Evolutionary conservation across 345 rosid genomes (phyloP).

Genomic region (Hibiscus trionum): DNA sequence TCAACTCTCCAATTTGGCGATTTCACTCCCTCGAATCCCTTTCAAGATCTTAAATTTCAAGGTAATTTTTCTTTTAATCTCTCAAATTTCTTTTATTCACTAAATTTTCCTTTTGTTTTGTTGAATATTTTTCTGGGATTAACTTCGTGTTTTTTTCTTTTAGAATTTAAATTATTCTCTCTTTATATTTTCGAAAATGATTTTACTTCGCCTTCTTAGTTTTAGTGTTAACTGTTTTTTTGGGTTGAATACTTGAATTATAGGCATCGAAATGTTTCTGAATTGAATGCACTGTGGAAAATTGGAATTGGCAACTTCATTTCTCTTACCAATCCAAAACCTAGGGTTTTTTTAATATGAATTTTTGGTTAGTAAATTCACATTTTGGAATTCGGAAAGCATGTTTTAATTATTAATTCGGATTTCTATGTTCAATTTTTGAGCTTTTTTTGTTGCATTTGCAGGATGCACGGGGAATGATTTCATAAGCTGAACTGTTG

Average conservation of each 20-base stretch:
- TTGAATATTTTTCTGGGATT: background rate
- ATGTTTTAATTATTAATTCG: background rate
- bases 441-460: background rate
- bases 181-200: background rate
- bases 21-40: constrained; percentile 18
- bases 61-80: constrained; percentile 5
- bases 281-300: background rate
- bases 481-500: background rate
- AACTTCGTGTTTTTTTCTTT: background rate
- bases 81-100: background rate
- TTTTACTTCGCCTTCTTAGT: background rate
- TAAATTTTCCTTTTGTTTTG: background rate
- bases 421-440: background rate
- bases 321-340: background rate
- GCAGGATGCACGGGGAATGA: constrained; percentile 12
- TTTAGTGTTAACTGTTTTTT: background rate
- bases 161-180: background rate
- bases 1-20: background rate
- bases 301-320: background rate
- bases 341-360: constrained; percentile 8
- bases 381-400: background rate
- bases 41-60: constrained; percentile 10
- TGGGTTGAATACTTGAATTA: background rate
- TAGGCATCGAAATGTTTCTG: background rate
- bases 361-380: background rate